Conservation (phyloP, 1,139 yeast species). For the Debaryomyces nepalensis region DNA sequence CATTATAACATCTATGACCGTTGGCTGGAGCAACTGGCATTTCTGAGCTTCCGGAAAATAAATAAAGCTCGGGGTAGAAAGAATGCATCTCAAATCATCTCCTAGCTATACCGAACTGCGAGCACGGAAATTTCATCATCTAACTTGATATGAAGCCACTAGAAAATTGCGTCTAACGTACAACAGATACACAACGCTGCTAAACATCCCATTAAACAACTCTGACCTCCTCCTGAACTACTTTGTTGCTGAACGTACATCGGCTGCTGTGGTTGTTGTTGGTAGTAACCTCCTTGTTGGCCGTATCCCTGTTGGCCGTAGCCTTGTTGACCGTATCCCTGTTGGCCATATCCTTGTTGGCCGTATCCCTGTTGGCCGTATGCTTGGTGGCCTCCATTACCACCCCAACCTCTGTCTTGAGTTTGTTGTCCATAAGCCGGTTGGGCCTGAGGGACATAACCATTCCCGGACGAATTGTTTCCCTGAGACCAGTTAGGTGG, state of each 20-base stretch:
- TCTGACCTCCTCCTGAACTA: constrained; percentile 37
- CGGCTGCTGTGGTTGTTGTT: constrained; percentile 68
- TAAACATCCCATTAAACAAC: constrained; percentile 70
- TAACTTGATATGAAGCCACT: constrained; percentile 16
- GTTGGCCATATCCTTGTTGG: constrained; percentile 39
- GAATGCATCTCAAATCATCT: no score
- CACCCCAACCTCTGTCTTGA: constrained; percentile 41
- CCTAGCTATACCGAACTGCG: no score
- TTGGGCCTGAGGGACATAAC: constrained; percentile 42
- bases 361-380: constrained; percentile 24
- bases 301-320: constrained; percentile 35
- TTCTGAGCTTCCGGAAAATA: no score
- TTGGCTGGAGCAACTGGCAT: not conserved
- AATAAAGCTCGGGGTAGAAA: no score
- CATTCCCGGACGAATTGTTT: constrained; percentile 16
- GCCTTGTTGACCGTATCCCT: constrained; percentile 32
- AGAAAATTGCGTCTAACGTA: constrained; percentile 69
- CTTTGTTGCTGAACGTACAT: constrained; percentile 66
- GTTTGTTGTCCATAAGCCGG: constrained; percentile 35
- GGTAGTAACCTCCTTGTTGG: constrained; percentile 28
- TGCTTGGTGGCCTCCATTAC: constrained; percentile 19
- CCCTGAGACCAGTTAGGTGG: constrained; percentile 48
- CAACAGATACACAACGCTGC: constrained; percentile 78
- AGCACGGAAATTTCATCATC: not conserved
- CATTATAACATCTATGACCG: not conserved